Base-by-base conservation (phyloP, 371 early-diverging fungal genomes). In the Amoeboaphelidium protococcarum region DNA sequence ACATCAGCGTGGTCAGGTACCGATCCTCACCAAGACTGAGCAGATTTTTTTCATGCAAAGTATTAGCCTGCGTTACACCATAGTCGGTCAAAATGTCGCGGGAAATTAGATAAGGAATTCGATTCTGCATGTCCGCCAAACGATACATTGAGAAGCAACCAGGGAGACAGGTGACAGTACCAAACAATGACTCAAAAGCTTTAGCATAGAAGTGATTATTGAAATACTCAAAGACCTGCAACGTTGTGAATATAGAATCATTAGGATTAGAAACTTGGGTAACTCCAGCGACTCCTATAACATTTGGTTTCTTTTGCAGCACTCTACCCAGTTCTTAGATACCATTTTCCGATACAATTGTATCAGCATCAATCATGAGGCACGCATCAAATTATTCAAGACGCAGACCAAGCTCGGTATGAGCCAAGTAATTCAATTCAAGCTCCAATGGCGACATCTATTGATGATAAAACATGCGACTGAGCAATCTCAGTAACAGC, bases 401-500 rank as follows among this genome's bases (percentile, higher is more conserved):
- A 26, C 51, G 52, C 20, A n/a, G n/a, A n/a, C n/a, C n/a, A n/a
- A n/a, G n/a, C n/a, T n/a, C n/a, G n/a, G n/a, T n/a, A n/a, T n/a
- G n/a, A n/a, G n/a, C n/a, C n/a, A n/a, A n/a, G n/a, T n/a, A n/a
- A n/a, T n/a, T n/a, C 56, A 90, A 76, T 55, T 87, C 90, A 40
- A 80, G 71, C 57, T 91, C 91, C 50, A 89, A 65, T 20, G 87
- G 83, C 3, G 81, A n/a, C n/a, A n/a, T n/a, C n/a, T n/a, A n/a
- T n/a, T n/a, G n/a, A n/a, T n/a, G n/a, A n/a, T n/a, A n/a, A n/a
- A n/a, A n/a, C n/a, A n/a, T n/a, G n/a, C n/a, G n/a, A 64, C 83
- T 82, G 58, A 98, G 77, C 71, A 96, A 99, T 46, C 80, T 72
- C 98, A 99, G 97, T 58, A 86, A 74, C 47, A 99, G 76, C 63